These are phyloP conservation scores for Gymnopilus junonius DNA, from an alignment of 768 basidiomycete species.

Conservation along the genomic window DNA sequence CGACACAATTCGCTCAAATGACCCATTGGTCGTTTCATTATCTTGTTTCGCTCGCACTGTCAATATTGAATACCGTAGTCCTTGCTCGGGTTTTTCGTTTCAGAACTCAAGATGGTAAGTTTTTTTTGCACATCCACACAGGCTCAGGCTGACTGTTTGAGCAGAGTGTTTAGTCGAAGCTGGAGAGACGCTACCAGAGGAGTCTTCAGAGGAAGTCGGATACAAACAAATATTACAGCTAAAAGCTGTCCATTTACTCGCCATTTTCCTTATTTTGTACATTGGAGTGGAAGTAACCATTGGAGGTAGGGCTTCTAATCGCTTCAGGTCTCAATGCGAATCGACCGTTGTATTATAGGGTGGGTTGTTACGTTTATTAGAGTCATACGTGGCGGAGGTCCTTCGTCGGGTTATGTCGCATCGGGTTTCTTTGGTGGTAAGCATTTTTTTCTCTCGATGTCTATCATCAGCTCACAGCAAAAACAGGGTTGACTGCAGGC, in stretches of 20 bases:
- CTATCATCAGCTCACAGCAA: background rate
- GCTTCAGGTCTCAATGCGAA: background rate
- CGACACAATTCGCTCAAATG: slow-evolving; percentile 77
- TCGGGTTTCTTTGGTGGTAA: slow-evolving; percentile 51
- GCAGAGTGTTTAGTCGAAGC: slow-evolving; percentile 55
- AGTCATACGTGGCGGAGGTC: slow-evolving; percentile 34
- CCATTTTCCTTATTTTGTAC: slow-evolving; percentile 62
- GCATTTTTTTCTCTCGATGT: background rate
- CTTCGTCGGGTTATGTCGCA: slow-evolving; percentile 50
- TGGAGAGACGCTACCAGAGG: slow-evolving; percentile 46
- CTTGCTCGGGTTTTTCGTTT: slow-evolving; percentile 64
- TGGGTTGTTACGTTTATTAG: slow-evolving; percentile 67
- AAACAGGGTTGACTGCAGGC: slow-evolving; percentile 53
- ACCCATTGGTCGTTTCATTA: slow-evolving; percentile 79
- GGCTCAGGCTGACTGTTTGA: too few species aligned
- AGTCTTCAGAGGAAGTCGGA: slow-evolving; percentile 33
- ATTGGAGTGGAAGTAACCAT: slow-evolving; percentile 65
- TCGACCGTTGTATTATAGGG: slow-evolving; percentile 33
- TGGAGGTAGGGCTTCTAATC: slow-evolving; percentile 33
- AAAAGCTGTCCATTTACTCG: slow-evolving; percentile 59
- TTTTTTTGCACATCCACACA: slow-evolving; percentile 11
- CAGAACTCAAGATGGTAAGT: slow-evolving; percentile 63
- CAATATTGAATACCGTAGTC: slow-evolving; percentile 56
- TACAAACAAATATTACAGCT: slow-evolving; percentile 50
- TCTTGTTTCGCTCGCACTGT: slow-evolving; percentile 66